These are phyloP conservation scores for Candida maesae DNA, from an alignment of 805 yeast genomes.

Conservation along the genomic window DNA sequence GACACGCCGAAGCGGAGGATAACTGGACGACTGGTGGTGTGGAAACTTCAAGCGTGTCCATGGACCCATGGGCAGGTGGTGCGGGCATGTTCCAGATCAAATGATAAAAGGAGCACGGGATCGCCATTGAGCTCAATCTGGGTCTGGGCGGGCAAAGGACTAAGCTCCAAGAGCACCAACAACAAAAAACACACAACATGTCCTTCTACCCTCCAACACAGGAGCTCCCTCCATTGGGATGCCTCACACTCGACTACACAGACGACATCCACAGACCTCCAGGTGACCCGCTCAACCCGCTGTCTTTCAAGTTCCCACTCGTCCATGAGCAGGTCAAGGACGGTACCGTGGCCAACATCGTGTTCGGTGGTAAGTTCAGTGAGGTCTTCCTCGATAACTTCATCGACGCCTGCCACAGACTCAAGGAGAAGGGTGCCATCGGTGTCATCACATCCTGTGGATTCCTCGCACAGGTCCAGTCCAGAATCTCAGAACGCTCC, in stretches of 20 bases:
- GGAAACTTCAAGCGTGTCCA: no score
- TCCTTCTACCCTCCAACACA: constrained; percentile 21
- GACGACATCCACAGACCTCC: constrained; percentile 34
- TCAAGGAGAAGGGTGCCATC: constrained; percentile 30
- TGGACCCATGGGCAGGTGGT: no score
- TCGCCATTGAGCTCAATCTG: no score
- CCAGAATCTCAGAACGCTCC: constrained; percentile 21
- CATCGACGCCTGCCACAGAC: constrained; percentile 26
- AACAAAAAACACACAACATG: constrained; percentile 13
- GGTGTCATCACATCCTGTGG: constrained; percentile 36
- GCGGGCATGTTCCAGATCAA: no score
- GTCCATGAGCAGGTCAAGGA: constrained; percentile 23
- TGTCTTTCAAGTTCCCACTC: constrained; percentile 27
- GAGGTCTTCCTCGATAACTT: constrained; percentile 28
- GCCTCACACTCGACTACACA: constrained; percentile 28
- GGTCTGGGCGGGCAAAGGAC: no score
- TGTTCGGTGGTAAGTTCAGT: constrained; percentile 21
- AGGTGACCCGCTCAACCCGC: constrained; percentile 28
- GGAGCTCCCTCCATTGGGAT: constrained; percentile 28
- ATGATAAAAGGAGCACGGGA: no score
- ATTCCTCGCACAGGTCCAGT: constrained; percentile 31
- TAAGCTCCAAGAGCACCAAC: no score
- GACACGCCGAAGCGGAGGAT: no score
- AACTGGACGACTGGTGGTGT: no score
- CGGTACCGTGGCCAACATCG: constrained; percentile 29